These are phyloP conservation scores for Myochromella boudieri DNA, from an alignment of 768 basidiomycete species.

Conservation along the genomic window DNA sequence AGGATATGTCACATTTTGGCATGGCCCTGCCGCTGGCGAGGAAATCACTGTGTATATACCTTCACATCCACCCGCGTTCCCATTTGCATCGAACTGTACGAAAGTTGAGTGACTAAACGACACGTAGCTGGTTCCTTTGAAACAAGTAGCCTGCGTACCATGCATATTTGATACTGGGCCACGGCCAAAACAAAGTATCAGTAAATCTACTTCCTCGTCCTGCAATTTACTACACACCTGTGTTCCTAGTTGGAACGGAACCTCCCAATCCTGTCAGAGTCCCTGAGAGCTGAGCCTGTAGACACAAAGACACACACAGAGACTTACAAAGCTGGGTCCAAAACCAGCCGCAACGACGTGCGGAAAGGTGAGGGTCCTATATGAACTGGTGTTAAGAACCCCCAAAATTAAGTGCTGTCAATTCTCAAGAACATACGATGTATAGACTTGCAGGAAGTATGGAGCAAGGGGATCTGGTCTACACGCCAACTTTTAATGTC, in stretches of 20 bases:
- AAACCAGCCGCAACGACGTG: conserved; percentile 50
- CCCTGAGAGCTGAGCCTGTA: conserved; percentile 1
- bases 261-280: conserved; percentile 49
- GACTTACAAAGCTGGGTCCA: conserved; percentile 46
- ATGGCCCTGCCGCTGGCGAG: conserved; percentile 39
- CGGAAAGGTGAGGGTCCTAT: conserved; percentile 49
- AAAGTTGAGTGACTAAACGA: neutral
- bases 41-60: conserved; percentile 56
- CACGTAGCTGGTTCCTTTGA: too few relatives aligned
- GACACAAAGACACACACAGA: neutral
- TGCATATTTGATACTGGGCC: conserved; percentile 63
- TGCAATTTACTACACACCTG: conserved; percentile 29
- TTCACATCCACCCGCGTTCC: conserved; percentile 63
- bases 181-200: neutral
- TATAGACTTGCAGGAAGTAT: conserved; percentile 60
- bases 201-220: neutral
- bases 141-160: conserved; percentile 38
- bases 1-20: conserved; percentile 50
- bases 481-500: conserved; percentile 5
- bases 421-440: conserved; percentile 44
- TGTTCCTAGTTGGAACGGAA: conserved; percentile 61
- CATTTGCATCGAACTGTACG: conserved; percentile 52
- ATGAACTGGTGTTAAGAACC: neutral
- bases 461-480: conserved; percentile 58
- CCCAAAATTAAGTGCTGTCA: neutral